A percentile compares a stretch with the other conserved stretches of the same genome.
These are phyloP conservation scores for Globisporangium barbulae DNA, from an alignment of 352 stramenopile genomes.

Conservation along the genomic window DNA sequence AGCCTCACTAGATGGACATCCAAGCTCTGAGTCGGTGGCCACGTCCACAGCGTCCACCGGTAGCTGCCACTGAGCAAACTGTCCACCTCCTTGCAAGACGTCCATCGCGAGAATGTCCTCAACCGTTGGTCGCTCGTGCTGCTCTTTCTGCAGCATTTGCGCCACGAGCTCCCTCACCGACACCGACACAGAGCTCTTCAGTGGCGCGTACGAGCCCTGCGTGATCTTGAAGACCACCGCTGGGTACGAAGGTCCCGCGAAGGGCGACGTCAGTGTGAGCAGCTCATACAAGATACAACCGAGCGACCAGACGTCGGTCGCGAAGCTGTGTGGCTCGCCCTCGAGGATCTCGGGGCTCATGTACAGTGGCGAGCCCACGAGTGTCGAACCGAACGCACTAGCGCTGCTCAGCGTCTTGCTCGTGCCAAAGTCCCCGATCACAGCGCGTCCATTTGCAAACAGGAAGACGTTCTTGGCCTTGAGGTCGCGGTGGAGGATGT, in stretches of 20 bases:
- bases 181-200: background rate
- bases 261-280: conserved; percentile 24
- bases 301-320: conserved; percentile 76
- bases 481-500: conserved; percentile 81
- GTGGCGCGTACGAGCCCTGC: conserved; percentile 8
- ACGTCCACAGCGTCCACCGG: background rate
- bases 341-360: conserved; percentile 78
- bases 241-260: conserved; percentile 11
- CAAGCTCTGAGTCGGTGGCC: background rate
- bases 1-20: background rate
- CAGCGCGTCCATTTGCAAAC: conserved; percentile 76
- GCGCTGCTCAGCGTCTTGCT: conserved; percentile 38
- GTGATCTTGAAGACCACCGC: conserved; percentile 14
- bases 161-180: conserved; percentile 2
- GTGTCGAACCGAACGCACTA: conserved; percentile 28
- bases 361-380: conserved; percentile 70
- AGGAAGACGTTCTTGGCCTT: conserved; percentile 87
- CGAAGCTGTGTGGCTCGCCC: conserved; percentile 45
- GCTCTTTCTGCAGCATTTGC: conserved; percentile 12
- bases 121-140: conserved; percentile 10
- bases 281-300: conserved; percentile 83
- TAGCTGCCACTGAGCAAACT: background rate
- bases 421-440: conserved; percentile 77
- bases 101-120: conserved; percentile 7
- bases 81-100: background rate